Evolutionary conservation across 768 basidiomycete genomes (phyloP).

Genomic region (Suillus variegatus): DNA sequence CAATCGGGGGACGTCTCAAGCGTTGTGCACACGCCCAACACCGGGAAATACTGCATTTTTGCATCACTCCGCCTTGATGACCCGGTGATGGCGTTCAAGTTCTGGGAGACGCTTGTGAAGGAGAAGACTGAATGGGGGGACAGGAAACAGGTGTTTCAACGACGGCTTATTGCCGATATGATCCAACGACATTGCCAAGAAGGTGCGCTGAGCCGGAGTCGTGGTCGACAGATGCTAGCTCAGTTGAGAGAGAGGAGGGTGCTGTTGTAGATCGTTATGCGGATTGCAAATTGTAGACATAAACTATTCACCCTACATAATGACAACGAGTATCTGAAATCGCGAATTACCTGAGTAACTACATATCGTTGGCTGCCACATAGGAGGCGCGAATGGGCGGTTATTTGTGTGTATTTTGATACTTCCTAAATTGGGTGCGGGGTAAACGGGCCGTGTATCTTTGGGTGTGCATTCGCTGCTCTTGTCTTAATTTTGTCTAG

Average conservation of each 20-base stretch:
- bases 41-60: slow-evolving; percentile 53
- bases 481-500: not conserved
- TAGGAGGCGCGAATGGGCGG: not conserved
- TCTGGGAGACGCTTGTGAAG: slow-evolving; percentile 55
- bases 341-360: not conserved
- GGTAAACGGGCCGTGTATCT: slow-evolving; percentile 1
- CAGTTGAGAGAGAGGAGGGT: slow-evolving; percentile 18
- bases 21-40: slow-evolving; percentile 42
- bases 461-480: no score
- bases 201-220: slow-evolving; percentile 26
- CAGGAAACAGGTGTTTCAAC: slow-evolving; percentile 42
- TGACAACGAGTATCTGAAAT: not conserved
- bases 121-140: slow-evolving; percentile 50
- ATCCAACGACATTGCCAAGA: slow-evolving; percentile 31
- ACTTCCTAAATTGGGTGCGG: slow-evolving; percentile 3
- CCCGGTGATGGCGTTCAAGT: slow-evolving; percentile 54
- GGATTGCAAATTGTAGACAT: slow-evolving; percentile 15
- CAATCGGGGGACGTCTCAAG: slow-evolving; percentile 35
- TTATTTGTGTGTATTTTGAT: not conserved
- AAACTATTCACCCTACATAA: slow-evolving; percentile 6
- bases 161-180: slow-evolving; percentile 40
- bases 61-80: slow-evolving; percentile 51
- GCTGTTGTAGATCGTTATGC: slow-evolving; percentile 13
- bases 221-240: slow-evolving; percentile 21
- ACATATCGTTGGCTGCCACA: not conserved